Percentiles rank a stretch among this genome's conserved stretches.
phyloP scores from a whole-genome alignment of 331 rosid genomes.

The Pyracantha coccinea region DNA sequence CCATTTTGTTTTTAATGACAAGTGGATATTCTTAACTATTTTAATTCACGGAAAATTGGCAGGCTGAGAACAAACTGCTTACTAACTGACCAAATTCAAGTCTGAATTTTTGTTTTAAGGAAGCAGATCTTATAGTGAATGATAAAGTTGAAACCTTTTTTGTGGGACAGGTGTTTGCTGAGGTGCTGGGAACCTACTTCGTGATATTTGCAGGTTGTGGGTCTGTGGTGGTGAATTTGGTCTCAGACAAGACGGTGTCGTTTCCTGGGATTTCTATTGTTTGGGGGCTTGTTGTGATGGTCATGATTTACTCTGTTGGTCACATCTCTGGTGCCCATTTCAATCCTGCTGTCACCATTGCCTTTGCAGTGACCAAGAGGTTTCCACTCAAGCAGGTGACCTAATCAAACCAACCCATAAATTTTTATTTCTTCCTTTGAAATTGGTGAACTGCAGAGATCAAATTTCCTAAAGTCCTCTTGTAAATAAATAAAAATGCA shows the following conservation, averaged over 20 bases:
- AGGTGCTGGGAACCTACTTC: constrained; percentile 66
- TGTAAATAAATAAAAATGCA: not conserved
- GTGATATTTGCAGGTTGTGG: constrained; percentile 78
- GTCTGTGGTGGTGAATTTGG: constrained; percentile 54
- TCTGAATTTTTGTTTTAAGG: no score
- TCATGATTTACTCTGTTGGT: constrained; percentile 65
- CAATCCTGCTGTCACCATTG: constrained; percentile 80
- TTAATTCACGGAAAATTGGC: no score
- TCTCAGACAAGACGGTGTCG: constrained; percentile 28
- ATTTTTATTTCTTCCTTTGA: not conserved
- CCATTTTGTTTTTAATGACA: not conserved
- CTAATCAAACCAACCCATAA: not conserved
- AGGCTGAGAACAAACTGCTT: no score
- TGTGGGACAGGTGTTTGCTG: constrained; percentile 55
- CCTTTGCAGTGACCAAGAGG: constrained; percentile 56
- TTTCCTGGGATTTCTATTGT: constrained; percentile 53
- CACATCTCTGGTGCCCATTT: constrained; percentile 94
- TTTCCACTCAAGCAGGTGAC: constrained; percentile 67
- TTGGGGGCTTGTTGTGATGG: constrained; percentile 84
- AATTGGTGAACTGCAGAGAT: not conserved
- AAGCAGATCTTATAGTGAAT: not conserved
- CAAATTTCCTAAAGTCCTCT: not conserved
- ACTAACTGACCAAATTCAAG: no score
- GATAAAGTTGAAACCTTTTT: not conserved
- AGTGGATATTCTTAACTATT: no score